Evolutionary conservation across 352 stramenopile species (phyloP).

Genomic region (Phytophthora capsici): DNA sequence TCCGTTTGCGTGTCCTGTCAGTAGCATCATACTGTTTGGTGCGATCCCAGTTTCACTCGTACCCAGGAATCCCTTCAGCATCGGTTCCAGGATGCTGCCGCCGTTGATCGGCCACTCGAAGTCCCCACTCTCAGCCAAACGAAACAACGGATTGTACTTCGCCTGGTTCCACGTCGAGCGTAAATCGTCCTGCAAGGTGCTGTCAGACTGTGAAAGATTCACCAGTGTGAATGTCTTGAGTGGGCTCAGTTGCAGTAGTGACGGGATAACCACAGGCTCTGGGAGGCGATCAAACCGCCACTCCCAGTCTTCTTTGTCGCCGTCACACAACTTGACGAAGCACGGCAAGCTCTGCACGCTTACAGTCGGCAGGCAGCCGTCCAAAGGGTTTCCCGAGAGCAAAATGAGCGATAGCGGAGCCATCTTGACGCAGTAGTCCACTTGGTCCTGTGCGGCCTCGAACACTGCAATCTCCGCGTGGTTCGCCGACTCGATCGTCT

Average conservation of each 20-base stretch:
- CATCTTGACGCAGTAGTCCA: constrained; percentile 56
- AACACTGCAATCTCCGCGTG: constrained; percentile 60
- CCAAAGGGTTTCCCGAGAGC: constrained; percentile 76
- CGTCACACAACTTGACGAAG: constrained; percentile 58
- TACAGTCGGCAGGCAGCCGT: constrained; percentile 65
- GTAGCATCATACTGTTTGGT: constrained; percentile 54
- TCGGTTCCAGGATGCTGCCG: constrained; percentile 56
- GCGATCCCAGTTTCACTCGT: constrained; percentile 36
- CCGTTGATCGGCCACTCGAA: constrained; percentile 83
- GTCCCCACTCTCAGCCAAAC: constrained; percentile 45
- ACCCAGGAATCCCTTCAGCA: constrained; percentile 57
- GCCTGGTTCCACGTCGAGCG: constrained; percentile 42
- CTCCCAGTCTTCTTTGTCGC: constrained; percentile 76
- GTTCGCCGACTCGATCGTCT: constrained; percentile 52
- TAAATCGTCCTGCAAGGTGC: constrained; percentile 56
- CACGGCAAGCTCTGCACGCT: constrained; percentile 72
- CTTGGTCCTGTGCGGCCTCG: constrained; percentile 53
- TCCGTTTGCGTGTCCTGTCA: constrained; percentile 67
- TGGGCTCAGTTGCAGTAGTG: constrained; percentile 59
- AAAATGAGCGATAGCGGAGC: constrained; percentile 69
- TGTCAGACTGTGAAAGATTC: constrained; percentile 45
- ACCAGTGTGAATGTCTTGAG: constrained; percentile 56
- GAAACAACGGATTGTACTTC: constrained; percentile 44
- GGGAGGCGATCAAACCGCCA: constrained; percentile 57
- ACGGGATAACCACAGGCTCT: constrained; percentile 40